phyloP scores from a whole-genome alignment of 495 filamentous ascomycete species.

The Rusavskia elegans region DNA sequence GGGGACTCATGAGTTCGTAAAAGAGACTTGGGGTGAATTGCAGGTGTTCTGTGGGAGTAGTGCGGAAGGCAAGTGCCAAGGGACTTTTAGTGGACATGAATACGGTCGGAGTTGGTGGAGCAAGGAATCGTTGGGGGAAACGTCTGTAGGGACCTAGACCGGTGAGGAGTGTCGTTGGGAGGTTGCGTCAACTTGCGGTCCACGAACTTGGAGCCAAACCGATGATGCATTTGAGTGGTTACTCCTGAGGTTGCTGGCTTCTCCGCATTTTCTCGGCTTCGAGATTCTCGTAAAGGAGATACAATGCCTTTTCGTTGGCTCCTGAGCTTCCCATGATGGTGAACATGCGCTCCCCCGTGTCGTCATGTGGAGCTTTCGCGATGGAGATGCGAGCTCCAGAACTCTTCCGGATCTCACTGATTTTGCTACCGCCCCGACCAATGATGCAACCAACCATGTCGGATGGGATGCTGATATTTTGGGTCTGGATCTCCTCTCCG shows the following conservation, averaged over 20 bases:
- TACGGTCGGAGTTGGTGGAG: neutral
- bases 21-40: neutral
- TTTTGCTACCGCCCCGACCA: constrained; percentile 83
- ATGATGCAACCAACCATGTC: constrained; percentile 99
- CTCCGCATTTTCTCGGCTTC: constrained; percentile 97
- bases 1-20: constrained; percentile 11
- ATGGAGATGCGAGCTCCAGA: constrained; percentile 96
- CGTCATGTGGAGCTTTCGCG: constrained; percentile 93
- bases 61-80: constrained; percentile 7
- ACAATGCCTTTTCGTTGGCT: constrained; percentile 89
- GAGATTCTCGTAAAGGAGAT: constrained; percentile 94
- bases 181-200: neutral
- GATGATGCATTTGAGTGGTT: constrained; percentile 5
- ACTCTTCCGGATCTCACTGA: constrained; percentile 90
- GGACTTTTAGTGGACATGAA: constrained; percentile 7
- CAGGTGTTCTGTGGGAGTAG: neutral
- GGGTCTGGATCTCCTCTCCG: constrained; percentile 93
- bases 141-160: neutral
- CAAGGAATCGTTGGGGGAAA: neutral
- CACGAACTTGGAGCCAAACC: neutral
- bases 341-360: constrained; percentile 97
- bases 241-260: constrained; percentile 64
- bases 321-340: constrained; percentile 89
- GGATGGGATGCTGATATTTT: constrained; percentile 97
- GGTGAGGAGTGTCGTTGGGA: neutral